Conservation (phyloP, 2,329 filamentous ascomycete species). For the Epichloe gansuensis region DNA sequence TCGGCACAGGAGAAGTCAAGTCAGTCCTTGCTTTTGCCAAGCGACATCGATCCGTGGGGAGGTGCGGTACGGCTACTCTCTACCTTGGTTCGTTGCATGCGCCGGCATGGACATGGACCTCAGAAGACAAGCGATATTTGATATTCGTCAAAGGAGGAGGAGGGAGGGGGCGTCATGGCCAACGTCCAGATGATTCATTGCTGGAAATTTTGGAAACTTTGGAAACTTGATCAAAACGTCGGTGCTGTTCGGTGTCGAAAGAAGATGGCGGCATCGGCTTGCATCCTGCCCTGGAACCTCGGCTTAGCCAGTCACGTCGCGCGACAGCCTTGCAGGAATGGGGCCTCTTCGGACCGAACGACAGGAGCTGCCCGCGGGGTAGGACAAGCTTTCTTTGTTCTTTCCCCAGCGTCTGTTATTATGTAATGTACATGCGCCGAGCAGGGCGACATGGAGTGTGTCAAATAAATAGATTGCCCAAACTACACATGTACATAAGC, state of each 20-base stretch:
- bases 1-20: too few relatives aligned
- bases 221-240: neutral
- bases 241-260: neutral
- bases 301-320: neutral
- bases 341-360: slow-evolving; percentile 8
- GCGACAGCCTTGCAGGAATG: slow-evolving; percentile 5
- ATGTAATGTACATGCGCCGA: too few relatives aligned
- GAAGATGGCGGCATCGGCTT: neutral
- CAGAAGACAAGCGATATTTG: too few relatives aligned
- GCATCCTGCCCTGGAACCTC: neutral
- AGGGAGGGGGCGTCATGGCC: slow-evolving; percentile 26
- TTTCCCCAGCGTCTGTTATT: neutral
- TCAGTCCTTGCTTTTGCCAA: too few relatives aligned
- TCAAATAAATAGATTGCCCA: neutral
- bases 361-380: neutral
- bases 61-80: too few relatives aligned
- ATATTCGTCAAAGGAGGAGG: too few relatives aligned
- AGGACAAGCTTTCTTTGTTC: neutral
- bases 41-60: too few relatives aligned
- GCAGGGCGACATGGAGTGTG: neutral
- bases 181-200: neutral
- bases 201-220: neutral
- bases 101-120: too few relatives aligned
- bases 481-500: neutral
- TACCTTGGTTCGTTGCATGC: too few relatives aligned